Evolutionary conservation across 805 yeast species (phyloP), one percentile per base, ranked within the genome.

Genomic region (Starmerella apicola): DNA sequence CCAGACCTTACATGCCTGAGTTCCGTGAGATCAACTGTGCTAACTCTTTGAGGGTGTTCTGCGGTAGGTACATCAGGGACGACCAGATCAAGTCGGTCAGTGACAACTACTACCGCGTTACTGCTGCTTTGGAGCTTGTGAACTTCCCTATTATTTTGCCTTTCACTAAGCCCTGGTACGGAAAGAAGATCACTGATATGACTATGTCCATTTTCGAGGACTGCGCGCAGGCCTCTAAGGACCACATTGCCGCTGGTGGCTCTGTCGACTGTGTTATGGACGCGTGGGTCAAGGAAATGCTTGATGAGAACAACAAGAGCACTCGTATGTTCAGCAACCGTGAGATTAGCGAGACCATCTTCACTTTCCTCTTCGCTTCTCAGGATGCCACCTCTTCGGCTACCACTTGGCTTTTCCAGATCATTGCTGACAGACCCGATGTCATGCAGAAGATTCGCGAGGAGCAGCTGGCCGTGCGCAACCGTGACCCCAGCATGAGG

Each of bases 21-120:
- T 84, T 91, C 67, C 78, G 98, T 67, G 98, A 91, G 64, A 73
- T 88, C 56, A 74, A 88, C 76, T 91, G 97, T 64, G 98, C 97
- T 18, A 66, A 84, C 41, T 83, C 95, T 4, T 69, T 88, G 56
- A 78, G 84, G 55, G 83, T 97, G 6, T 91, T 91, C 67, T 91
- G 97, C 61, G 98, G 98, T 54, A 81, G 79, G 43, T 86, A 85
- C 63, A 91, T 91, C 56, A 78, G 93, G 43, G 93, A 86, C 48
- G 93, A 77, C 52, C 95, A 91, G 65, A 78, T 91, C 55, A 74
- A 81, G 62, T 68, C 70, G 41, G 76, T 91, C 55, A 91, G 96
- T 37, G 97, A 88, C 61, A 85, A 86, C 62, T 91, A 86, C 64
- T 91, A 76, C 63, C 67, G 74, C 49, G 81, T 91, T 50, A 91